Conservation (phyloP, 2,329 filamentous ascomycete genomes). For the Corinectria fuckeliana region DNA sequence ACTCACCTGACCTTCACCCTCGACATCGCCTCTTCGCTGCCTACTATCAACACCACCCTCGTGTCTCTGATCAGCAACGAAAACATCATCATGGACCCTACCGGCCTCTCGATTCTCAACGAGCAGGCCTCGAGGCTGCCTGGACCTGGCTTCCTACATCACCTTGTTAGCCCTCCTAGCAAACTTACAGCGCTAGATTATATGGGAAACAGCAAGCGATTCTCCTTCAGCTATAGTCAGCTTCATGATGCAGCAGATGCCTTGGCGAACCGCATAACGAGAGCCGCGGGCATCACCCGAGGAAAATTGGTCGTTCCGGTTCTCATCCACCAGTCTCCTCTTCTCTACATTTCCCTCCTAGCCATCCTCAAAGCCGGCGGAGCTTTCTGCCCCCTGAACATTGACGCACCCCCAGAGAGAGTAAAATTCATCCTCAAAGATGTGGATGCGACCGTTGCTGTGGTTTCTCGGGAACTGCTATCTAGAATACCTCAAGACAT, state of each 20-base stretch:
- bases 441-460: slow-evolving; percentile 70
- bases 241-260: slow-evolving; percentile 64
- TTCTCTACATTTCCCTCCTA: slow-evolving; percentile 78
- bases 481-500: slow-evolving; percentile 46
- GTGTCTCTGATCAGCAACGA: not conserved
- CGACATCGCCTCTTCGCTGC: not conserved
- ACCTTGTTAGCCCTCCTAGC: slow-evolving; percentile 61
- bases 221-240: slow-evolving; percentile 64
- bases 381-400: slow-evolving; percentile 84
- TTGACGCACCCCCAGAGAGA: slow-evolving; percentile 78
- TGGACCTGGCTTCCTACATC: slow-evolving; percentile 56
- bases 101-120: slow-evolving; percentile 54
- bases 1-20: not conserved
- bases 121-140: slow-evolving; percentile 47
- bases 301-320: slow-evolving; percentile 70
- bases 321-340: slow-evolving; percentile 76
- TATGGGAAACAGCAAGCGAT: slow-evolving; percentile 33
- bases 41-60: slow-evolving; percentile 10
- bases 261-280: slow-evolving; percentile 59
- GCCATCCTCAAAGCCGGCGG: slow-evolving; percentile 82
- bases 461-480: slow-evolving; percentile 64
- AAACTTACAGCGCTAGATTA: slow-evolving; percentile 43
- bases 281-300: slow-evolving; percentile 8
- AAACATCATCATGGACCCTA: slow-evolving; percentile 34
- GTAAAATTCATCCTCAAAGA: slow-evolving; percentile 83